Evolutionary conservation across 495 filamentous ascomycete species (phyloP), one percentile per base, ranked within the genome.

Genomic region (Hypoxylon crocopeplum): DNA sequence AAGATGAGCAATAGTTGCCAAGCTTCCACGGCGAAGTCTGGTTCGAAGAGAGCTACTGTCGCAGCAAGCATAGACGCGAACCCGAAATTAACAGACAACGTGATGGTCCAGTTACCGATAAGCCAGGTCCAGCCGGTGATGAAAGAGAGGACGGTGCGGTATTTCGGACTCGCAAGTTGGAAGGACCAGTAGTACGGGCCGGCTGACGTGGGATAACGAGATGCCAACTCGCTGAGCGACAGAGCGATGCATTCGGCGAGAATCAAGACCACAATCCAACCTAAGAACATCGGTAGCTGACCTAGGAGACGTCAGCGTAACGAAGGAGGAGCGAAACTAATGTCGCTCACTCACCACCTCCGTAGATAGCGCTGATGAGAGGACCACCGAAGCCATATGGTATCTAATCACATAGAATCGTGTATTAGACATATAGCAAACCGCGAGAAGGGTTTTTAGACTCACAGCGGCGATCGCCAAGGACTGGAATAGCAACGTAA

Each of bases 101-200:
- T 84, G 7, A 85, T 82, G 1, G 82, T 82, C 53, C 84, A 78
- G 61, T 82, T 79, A 6, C 79, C 79, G 24, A 80, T 74, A 16
- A 81, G 58, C 62, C 79, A 80, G 34, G 78, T 79, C 81, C 81
- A 84, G 11, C 82, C 82, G 2, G 82, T 83, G 40, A 84, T 75
- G 78, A 83, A 84, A 21, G 78, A 77, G 33, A 77, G 74, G 56
- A 82, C 77, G 7, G 81, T 80, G 6, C 74, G 71, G 34, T 76
- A 70, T 33, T 63, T 65, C 5, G 70, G 62, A 12, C 81, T 80
- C 2, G 82, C 79, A 6, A 85, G 74, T 36, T 81, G 79, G 46
- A 81, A 80, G 5, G 82, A 77, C 81, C 82, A 84, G 62, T 83
- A 85, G 52, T 85, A 84, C 5, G 82, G 82, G 0, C 82, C 82